Base-by-base conservation (phyloP, 2,329 filamentous ascomycete species). In the Microdochium nivale region DNA sequence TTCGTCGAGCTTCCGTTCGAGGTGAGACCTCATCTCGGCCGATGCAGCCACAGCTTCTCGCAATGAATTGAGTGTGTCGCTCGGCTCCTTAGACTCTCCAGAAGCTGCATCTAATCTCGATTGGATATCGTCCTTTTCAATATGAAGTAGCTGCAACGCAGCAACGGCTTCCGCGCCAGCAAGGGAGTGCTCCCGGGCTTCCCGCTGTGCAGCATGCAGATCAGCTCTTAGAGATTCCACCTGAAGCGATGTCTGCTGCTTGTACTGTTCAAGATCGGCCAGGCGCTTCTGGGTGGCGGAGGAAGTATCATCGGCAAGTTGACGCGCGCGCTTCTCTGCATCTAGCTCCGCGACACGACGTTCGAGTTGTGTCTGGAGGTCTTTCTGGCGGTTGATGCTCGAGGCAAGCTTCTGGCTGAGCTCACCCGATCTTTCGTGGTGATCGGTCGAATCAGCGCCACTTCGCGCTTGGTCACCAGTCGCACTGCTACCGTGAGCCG, bases 281-380 rank as follows among this genome's bases (percentile, higher is more conserved):
- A 95, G 85, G 23, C 92, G 85, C 67, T 84, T 87, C 65, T 96
- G 87, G 2, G 91, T 86, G 25, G 89, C 88, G 58, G 85, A 84
- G 4, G 87, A 79, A 2, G 89, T 95, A 53, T 96, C 92, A 62
- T 99, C 94, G 0, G 94, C 90, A 14, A 96, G 74, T 61, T 90
- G 84, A 49, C 90, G 83, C 4, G 89, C 86, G 54, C 81, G 86
- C 63, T 78, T 89, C 69, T 99, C 95, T 0, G 89, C 83, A 30
- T 90, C 84, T 1, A 95, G 73, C 52, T 96, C 90, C 3, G 77
- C 70, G 23, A 75, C 79, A 49, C 89, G 65, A 19, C 80, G 77
- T 43, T 94, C 87, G 1, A 95, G 67, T 55, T 83, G 86, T n/a
- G 80, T 77, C 57, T 87, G 86, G n/a, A 96, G 74, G 53, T 95